Evolutionary conservation across 2,329 filamentous ascomycete genomes (phyloP).

Genomic region (Ascochyta clinopodiicola): DNA sequence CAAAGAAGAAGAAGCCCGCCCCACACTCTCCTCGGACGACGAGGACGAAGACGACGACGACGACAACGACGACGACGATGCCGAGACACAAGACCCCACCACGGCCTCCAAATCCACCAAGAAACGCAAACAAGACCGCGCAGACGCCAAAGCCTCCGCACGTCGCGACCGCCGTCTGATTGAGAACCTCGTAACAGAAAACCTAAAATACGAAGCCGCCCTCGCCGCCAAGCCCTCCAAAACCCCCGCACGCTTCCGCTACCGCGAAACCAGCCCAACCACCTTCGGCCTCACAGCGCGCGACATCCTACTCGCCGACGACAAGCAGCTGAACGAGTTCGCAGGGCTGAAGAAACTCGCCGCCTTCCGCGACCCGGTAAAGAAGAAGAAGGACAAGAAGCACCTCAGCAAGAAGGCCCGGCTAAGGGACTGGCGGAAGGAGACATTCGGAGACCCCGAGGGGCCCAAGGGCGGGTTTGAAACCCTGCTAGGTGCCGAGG

Average conservation of each 20-base stretch:
- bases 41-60: slow-evolving; percentile 51
- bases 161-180: slow-evolving; percentile 82
- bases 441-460: slow-evolving; percentile 69
- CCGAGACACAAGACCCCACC: slow-evolving; percentile 42
- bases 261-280: slow-evolving; percentile 90
- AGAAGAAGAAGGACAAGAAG: slow-evolving; percentile 90
- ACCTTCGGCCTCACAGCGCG: slow-evolving; percentile 87
- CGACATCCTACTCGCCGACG: slow-evolving; percentile 90
- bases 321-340: slow-evolving; percentile 85
- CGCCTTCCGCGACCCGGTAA: slow-evolving; percentile 83
- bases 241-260: slow-evolving; percentile 72
- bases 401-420: slow-evolving; percentile 90
- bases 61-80: slow-evolving; percentile 40
- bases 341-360: slow-evolving; percentile 95
- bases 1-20: slow-evolving; percentile 72
- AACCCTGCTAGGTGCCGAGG: slow-evolving; percentile 19
- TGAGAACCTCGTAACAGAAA: slow-evolving; percentile 83
- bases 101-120: slow-evolving; percentile 52
- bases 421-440: slow-evolving; percentile 81
- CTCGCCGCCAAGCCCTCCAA: slow-evolving; percentile 59
- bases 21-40: slow-evolving; percentile 66
- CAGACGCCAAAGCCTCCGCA: slow-evolving; percentile 72
- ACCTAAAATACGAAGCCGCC: slow-evolving; percentile 74
- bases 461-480: slow-evolving; percentile 55
- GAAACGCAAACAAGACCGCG: slow-evolving; percentile 55